These are phyloP conservation scores for Lactarius indigo DNA, from an alignment of 768 basidiomycete genomes.

Conservation along the genomic window DNA sequence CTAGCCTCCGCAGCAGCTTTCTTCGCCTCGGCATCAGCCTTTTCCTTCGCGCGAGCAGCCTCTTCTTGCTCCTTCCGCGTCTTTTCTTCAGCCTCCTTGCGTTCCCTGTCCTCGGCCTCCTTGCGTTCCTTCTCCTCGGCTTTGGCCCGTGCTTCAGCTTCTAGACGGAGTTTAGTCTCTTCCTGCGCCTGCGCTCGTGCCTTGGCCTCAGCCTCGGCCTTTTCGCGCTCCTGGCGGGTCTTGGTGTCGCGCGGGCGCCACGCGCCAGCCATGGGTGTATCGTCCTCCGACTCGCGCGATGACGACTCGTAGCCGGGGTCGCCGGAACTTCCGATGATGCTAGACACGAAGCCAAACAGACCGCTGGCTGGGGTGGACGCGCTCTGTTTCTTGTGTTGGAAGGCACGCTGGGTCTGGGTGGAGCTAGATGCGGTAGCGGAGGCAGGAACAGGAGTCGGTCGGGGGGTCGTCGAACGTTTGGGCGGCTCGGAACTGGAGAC, in stretches of 20 bases:
- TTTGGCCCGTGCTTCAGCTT: conserved; percentile 7
- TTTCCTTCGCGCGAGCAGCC: neutral
- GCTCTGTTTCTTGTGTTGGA: conserved; percentile 15
- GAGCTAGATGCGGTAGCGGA: neutral
- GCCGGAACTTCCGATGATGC: neutral
- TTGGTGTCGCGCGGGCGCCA: conserved; percentile 17
- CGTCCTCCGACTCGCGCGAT: conserved; percentile 20
- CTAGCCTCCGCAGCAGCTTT: neutral
- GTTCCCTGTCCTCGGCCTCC: conserved; percentile 5
- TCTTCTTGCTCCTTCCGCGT: neutral
- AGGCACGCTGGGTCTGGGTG: neutral
- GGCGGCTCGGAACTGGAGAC: neutral
- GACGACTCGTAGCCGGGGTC: conserved; percentile 22
- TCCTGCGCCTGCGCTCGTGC: conserved; percentile 10
- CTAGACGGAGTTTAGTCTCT: conserved; percentile 5
- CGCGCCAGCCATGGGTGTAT: conserved; percentile 14
- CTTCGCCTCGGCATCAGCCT: neutral
- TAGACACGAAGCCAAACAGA: conserved; percentile 9
- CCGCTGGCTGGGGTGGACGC: conserved; percentile 8
- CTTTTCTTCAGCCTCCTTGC: neutral
- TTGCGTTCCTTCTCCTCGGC: conserved; percentile 7
- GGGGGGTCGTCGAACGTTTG: conserved; percentile 6
- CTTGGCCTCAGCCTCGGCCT: conserved; percentile 8
- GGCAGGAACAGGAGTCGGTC: neutral
- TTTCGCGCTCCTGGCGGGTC: conserved; percentile 15